Evolutionary conservation across 257 asterid species (phyloP).

Genomic region (Henckelia pumila): DNA sequence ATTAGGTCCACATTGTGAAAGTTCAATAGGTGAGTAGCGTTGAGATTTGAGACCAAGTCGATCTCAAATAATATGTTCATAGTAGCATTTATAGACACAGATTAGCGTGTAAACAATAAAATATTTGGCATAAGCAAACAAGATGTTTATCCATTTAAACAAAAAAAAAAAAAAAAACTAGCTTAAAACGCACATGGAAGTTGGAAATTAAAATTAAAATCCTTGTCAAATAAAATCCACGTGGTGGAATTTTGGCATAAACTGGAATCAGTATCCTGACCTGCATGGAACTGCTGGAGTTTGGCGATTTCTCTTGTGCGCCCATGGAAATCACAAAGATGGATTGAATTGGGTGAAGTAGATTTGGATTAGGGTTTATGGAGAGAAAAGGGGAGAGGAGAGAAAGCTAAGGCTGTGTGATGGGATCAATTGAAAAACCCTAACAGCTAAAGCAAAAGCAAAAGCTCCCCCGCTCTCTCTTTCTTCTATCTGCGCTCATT

Average conservation of each 20-base stretch:
- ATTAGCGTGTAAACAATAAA: background rate
- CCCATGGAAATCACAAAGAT: conserved; percentile 38
- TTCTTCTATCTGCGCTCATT: conserved; percentile 24
- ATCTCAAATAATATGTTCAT: background rate
- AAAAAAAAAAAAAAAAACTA: too few relatives aligned
- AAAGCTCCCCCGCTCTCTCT: conserved; percentile 25
- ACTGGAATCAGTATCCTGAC: conserved; percentile 29
- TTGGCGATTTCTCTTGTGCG: conserved; percentile 50
- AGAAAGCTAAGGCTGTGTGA: conserved; percentile 22
- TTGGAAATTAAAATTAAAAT: too few relatives aligned
- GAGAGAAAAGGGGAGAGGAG: conserved; percentile 15
- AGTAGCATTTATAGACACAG: background rate
- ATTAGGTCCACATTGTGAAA: background rate
- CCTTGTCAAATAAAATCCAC: too few relatives aligned
- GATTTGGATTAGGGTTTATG: conserved; percentile 52
- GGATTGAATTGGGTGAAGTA: conserved; percentile 22
- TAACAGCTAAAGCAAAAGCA: conserved; percentile 36
- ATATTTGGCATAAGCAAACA: background rate
- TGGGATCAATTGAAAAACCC: conserved; percentile 50
- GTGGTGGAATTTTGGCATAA: too few relatives aligned
- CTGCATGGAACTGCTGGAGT: conserved; percentile 48
- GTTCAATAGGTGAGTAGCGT: background rate
- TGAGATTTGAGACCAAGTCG: background rate
- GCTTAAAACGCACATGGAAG: background rate
- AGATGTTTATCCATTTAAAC: background rate